Percentiles rank a stretch among this genome's conserved stretches.
Conservation (phyloP, 352 stramenopile species). For the Globisporangium mamillatum region DNA sequence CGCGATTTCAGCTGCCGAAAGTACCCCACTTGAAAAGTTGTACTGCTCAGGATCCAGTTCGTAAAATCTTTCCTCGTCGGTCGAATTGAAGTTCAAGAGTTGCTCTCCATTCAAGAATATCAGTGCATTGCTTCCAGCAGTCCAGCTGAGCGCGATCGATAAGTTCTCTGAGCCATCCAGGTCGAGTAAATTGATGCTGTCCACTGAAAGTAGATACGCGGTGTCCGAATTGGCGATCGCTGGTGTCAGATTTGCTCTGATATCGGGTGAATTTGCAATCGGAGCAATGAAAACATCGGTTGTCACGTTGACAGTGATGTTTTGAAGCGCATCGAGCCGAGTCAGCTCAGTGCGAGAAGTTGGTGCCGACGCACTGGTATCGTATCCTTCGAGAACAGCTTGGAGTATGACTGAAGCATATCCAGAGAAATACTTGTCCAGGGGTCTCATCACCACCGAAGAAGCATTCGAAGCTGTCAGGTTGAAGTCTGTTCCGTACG, state of each 20-base stretch:
- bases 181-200: conserved; percentile 17
- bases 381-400: conserved; percentile 1
- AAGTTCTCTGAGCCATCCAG: conserved; percentile 25
- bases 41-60: not conserved
- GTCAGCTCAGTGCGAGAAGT: not conserved
- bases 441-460: no score
- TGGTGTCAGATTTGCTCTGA: conserved; percentile 6
- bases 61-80: not conserved
- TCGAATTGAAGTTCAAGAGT: not conserved
- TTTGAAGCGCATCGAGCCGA: conserved; percentile 9
- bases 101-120: conserved; percentile 21
- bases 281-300: conserved; percentile 22
- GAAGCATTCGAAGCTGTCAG: no score
- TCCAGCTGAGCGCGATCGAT: conserved; percentile 7
- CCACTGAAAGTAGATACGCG: conserved; percentile 16
- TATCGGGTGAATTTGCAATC: conserved; percentile 16
- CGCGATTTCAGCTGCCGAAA: not conserved
- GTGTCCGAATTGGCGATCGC: not conserved
- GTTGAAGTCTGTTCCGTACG: no score
- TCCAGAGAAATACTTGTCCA: no score
- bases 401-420: no score
- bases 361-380: conserved; percentile 7
- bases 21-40: not conserved
- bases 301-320: conserved; percentile 20
- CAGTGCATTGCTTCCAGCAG: conserved; percentile 4